Conservation (phyloP, 441 rosid species). For the Bocquillonia castaneifolia region DNA sequence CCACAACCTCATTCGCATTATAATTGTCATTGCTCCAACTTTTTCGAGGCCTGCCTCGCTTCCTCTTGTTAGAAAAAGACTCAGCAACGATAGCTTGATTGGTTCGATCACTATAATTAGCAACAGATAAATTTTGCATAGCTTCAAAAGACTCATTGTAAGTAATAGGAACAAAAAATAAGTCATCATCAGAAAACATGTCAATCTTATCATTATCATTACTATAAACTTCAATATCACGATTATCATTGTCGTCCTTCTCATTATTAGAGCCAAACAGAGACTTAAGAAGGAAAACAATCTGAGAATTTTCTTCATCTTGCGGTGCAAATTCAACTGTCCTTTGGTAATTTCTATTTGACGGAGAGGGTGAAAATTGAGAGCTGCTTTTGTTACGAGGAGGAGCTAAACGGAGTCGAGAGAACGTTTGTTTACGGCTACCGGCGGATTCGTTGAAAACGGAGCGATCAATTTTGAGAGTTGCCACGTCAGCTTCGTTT, state of each 20-base stretch:
- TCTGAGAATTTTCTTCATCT: conserved; percentile 44
- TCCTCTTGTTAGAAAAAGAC: conserved; percentile 32
- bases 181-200: conserved; percentile 33
- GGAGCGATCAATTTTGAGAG: conserved; percentile 80
- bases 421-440: conserved; percentile 86
- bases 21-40: not conserved
- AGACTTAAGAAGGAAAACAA: conserved; percentile 49
- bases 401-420: conserved; percentile 65
- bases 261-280: conserved; percentile 45
- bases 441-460: conserved; percentile 96
- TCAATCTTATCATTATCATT: conserved; percentile 23
- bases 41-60: conserved; percentile 62
- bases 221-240: not conserved
- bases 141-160: conserved; percentile 17
- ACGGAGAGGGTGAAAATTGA: conserved; percentile 25
- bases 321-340: conserved; percentile 26
- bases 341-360: conserved; percentile 11
- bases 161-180: conserved; percentile 40
- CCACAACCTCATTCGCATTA: not conserved
- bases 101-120: conserved; percentile 15
- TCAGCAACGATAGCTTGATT: not conserved
- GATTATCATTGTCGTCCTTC: not conserved
- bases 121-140: conserved; percentile 11
- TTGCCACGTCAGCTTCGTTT: conserved; percentile 40
- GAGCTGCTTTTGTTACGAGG: conserved; percentile 33